Base-by-base conservation (phyloP, 2,329 filamentous ascomycete genomes). In the Falciphora oryzae region DNA sequence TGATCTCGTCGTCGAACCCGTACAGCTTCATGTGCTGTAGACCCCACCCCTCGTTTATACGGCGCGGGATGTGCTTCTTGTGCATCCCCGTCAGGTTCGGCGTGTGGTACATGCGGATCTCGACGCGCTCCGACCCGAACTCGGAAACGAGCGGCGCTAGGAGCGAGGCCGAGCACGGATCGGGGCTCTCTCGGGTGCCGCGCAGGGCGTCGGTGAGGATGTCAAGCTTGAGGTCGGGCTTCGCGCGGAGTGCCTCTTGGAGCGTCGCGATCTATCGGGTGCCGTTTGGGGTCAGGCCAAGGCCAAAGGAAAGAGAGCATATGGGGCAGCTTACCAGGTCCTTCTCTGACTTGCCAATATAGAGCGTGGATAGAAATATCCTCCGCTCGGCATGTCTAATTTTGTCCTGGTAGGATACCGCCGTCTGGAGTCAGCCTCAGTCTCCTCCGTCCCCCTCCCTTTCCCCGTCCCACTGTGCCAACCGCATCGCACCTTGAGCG, bases 11-110 rank as follows among this genome's bases (percentile, higher is more conserved):
- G 71, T 99, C 95, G 28, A 97, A 81, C 0, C 95, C 95, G 71
- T 99, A 99, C 0, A 99, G 81, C 82, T 99, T 99, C 94, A 99
- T 99, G 74, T 99, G 95, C 74, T 99, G 95, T 67, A 99, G 78
- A 1, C 95, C 95, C 95, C 95, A 99, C 25, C 95, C 95, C 78
- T 99, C 95, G 70, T 99, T 99, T 74, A 99, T 94, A 27, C 95
- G 85, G 73, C 87, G 91, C 0, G 95, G 95, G 2, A 98, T 86
- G 69, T 91, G 81, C 71, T 88, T 88, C 78, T 98, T 98, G 62
- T 89, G 86, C 65, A 96, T 70, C 0, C 95, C 95, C 3, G 91
- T 96, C 68, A 99, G 78, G 72, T 99, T 99, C 0, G 95, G 95
- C 0, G 95, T 99, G 76, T 99, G 95, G 73, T 96, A 99, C 93